These are phyloP conservation scores for Nannochloropsis salina DNA, from an alignment of 108 stramenopile genomes.

Conservation along the genomic window DNA sequence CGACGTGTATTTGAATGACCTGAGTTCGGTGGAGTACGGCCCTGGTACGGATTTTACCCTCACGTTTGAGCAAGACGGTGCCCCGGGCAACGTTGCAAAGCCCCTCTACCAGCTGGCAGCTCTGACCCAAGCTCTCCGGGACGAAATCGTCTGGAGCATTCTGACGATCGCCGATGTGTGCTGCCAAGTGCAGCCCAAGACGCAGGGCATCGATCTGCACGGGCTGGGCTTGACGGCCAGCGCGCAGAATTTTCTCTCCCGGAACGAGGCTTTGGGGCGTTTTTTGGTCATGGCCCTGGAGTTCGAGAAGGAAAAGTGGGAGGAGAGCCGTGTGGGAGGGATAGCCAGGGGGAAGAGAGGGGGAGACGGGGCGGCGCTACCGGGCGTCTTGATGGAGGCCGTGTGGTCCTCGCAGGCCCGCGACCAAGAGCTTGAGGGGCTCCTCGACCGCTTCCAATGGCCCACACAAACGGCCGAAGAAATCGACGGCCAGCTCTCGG, in stretches of 20 bases:
- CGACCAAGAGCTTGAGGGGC: not conserved
- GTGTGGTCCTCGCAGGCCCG: not conserved
- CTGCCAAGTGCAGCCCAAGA: not conserved
- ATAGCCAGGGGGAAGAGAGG: not conserved
- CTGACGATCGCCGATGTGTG: conserved; percentile 12
- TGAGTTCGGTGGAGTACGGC: not conserved
- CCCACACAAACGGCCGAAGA: not conserved
- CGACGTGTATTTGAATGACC: conserved; percentile 13
- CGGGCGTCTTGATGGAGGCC: not conserved
- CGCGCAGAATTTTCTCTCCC: conserved; percentile 12
- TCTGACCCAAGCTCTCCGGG: not conserved
- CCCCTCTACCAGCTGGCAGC: not conserved
- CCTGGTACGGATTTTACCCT: conserved; percentile 12
- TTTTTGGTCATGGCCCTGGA: not conserved
- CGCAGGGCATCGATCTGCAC: not conserved
- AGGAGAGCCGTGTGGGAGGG: no score
- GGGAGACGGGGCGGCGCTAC: not conserved
- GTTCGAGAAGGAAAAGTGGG: not conserved
- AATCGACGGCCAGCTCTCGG: not conserved
- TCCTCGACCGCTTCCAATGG: not conserved
- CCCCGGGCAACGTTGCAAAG: not conserved
- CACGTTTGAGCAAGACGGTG: not conserved
- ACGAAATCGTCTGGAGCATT: not conserved
- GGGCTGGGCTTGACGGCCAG: conserved; percentile 12
- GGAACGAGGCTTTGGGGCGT: not conserved